Evolutionary conservation across 495 filamentous ascomycete genomes (phyloP), one percentile per base, ranked within the genome.

Genomic region (Penicillium nucicola): DNA sequence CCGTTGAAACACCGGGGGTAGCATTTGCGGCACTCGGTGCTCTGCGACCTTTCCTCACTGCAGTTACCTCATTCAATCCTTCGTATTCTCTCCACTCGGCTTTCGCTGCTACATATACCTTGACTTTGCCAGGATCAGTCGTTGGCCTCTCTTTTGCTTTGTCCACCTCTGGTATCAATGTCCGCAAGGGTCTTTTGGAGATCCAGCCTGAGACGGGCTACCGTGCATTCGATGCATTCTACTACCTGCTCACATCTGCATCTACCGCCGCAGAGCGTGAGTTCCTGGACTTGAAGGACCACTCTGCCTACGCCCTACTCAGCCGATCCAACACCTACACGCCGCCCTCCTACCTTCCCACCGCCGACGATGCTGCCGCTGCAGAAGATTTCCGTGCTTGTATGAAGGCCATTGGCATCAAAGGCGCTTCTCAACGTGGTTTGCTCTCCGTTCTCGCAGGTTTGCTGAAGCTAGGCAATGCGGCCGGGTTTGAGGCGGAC

Each of bases 221-320:
- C 62, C 84, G 93, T 49, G 93, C 92, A n/a, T 98, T 97, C 58
- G 92, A 98, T 62, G 95, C 92, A 22, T 98, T 97, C 67, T 98
- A 98, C 71, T 97, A 97, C 56, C 82, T 98, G 3, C 77, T 96
- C 18, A 95, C 92, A 1, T 89, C 87, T 22, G 85, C 89, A 12
- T 95, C 93, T 0, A 95, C 91, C 2, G 87, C 86, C 1, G 90
- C 90, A 1, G 93, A 98, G 72, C 80, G 90, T 32, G 91, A 97
- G 62, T 96, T 90, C 48, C 75, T 98, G n/a, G 84, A 85, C 36
- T 76, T 98, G 28, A 88, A 91, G 68, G 78, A 81, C n/a, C 80
- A 87, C 2, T 85, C 87, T 2, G 74, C 79, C 12, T 97, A 98
- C 67, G 66, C 82, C 22, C 72, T 98, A 7, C 76, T 98, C 15